Conservation (phyloP, 176 grass and related monocot species). For the Dactylis glomerata region DNA sequence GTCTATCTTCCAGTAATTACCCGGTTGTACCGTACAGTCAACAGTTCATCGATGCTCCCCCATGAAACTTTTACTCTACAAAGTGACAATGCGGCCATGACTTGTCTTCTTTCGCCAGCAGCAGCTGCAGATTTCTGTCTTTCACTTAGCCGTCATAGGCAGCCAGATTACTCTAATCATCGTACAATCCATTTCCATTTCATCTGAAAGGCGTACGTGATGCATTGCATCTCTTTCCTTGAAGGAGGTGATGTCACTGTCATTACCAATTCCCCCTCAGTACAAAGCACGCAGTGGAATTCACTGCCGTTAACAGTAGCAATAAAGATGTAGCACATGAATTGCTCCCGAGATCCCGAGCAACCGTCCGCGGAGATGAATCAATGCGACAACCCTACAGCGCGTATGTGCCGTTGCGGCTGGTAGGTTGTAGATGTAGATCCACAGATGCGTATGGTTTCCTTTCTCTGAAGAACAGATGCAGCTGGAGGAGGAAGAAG, state of each 20-base stretch:
- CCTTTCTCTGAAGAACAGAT: not conserved
- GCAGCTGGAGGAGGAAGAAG: slow-evolving; percentile 4
- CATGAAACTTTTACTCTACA: not conserved
- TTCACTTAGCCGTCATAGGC: not conserved
- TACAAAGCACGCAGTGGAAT: not conserved
- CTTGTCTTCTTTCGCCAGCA: not conserved
- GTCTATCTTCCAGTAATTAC: not conserved
- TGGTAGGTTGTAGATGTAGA: not conserved
- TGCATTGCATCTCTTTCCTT: not conserved
- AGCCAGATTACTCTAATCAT: slow-evolving; percentile 1
- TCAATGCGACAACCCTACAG: slow-evolving; percentile 24
- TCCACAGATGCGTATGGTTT: slow-evolving; percentile 17
- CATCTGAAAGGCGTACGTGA: not conserved
- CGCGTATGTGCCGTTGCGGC: not conserved
- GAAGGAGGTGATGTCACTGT: not conserved
- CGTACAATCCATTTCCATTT: not conserved
- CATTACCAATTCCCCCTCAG: not conserved
- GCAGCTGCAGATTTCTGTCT: not conserved
- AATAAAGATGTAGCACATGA: slow-evolving; percentile 25
- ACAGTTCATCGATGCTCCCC: not conserved
- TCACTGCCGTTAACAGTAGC: not conserved
- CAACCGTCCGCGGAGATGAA: slow-evolving; percentile 1
- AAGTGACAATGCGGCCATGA: not conserved
- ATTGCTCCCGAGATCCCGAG: slow-evolving; percentile 11
- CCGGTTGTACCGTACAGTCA: not conserved